These are phyloP conservation scores for Rhizophagus prolifer DNA, from an alignment of 192 early-diverging fungal genomes.

Conservation along the genomic window DNA sequence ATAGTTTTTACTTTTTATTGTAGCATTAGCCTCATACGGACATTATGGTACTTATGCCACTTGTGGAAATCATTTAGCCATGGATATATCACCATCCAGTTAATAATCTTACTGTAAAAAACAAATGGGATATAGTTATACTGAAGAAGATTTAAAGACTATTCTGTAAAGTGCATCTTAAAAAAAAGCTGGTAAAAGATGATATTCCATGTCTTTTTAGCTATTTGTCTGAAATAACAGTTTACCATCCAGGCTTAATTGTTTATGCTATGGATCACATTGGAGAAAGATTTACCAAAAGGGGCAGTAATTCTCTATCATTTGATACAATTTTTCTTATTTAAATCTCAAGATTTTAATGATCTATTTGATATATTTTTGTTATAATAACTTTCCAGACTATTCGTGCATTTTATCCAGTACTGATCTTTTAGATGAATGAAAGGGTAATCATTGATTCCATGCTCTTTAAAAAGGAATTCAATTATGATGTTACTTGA, in stretches of 20 bases:
- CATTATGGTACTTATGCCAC: neutral
- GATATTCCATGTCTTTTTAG: neutral
- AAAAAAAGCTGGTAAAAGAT: neutral
- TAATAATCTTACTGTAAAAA: neutral
- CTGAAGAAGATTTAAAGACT: no score
- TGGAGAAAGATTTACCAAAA: neutral
- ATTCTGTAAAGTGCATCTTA: neutral
- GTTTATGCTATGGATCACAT: neutral
- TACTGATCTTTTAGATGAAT: slow-evolving; percentile 3
- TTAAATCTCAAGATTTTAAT: no score
- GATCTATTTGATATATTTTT: no score
- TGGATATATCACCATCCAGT: neutral
- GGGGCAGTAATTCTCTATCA: no score
- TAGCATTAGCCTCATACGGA: no score
- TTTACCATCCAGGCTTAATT: neutral
- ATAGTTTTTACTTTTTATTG: no score
- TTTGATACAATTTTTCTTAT: no score
- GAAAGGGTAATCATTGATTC: no score
- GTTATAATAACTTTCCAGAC: neutral
- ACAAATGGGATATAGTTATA: neutral
- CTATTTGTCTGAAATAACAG: no score
- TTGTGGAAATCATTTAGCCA: neutral
- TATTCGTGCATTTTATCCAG: neutral
- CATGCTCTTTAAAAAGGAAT: no score
- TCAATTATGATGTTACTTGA: no score